Base-by-base conservation (phyloP, 2,329 filamentous ascomycete species). In the Aquanectria penicillioides region DNA sequence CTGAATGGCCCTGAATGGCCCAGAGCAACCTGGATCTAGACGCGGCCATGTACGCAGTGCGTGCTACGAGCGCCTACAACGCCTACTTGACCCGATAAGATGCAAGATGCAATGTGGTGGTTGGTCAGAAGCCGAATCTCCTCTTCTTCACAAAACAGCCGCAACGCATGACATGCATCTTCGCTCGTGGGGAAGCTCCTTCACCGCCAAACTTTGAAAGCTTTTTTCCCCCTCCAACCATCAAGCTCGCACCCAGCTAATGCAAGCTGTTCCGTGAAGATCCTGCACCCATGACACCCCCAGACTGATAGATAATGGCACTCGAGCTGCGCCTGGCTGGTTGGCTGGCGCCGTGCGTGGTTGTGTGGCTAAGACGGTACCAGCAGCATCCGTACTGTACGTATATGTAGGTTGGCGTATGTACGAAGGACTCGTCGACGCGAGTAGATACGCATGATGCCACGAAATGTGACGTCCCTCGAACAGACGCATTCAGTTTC, bases 181-280 rank as follows among this genome's bases (percentile, higher is more conserved):
- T 9, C 41, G 20, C 15, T 33, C 6, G 18, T 15, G 18, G 40
- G 38, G 20, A 57, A 15, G 15, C 31, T 48, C 44, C 49, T 59
- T 63, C 61, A 69, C 64, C 66, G 66, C 66, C 66, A 68, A 57
- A 38, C 41, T 50, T 38, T 20, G 20, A 36, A 34, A 18, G 46
- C n/a, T n/a, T n/a, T 55, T 31, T 37, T 44, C 52, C 7, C n/a
- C n/a, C 34, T n/a, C n/a, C n/a, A n/a, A n/a, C n/a, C n/a, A 13
- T n/a, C 38, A 29, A 43, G 38, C 38, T 33, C 31, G 31, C 22
- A 36, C 17, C 47, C 43, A 52, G 36, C 64, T 62, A 67, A 64
- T 62, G 58, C 64, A 65, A 33, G 15, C 66, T 28, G 38, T 41
- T 38, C 57, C 36, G 59, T 18, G 53, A 67, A 26, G 50, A 57